Evolutionary conservation across 73 alveolate species (phyloP).

Genomic region (Paramecium tetraurelia): DNA sequence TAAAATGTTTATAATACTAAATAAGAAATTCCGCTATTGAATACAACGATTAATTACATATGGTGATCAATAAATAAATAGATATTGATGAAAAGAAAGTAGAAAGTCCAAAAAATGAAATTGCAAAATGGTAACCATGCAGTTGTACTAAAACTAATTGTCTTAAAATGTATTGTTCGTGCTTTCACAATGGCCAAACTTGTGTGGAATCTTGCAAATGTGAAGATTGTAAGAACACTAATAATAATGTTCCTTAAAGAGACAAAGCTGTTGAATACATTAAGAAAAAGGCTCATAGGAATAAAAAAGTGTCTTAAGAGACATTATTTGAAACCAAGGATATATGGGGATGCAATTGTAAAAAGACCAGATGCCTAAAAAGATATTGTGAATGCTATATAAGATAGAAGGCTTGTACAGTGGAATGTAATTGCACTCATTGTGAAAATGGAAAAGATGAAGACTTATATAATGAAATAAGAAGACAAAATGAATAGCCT

Average conservation of each 20-base stretch:
- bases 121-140: conserved; percentile 39
- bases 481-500: not conserved
- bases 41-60: not conserved
- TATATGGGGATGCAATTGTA: conserved; percentile 45
- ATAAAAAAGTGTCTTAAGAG: conserved; percentile 16
- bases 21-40: conserved; percentile 10
- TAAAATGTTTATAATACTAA: not conserved
- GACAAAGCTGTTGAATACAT: not conserved
- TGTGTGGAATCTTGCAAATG: not conserved
- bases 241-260: not conserved
- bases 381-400: conserved; percentile 39
- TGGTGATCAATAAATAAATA: not conserved
- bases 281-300: conserved; percentile 33
- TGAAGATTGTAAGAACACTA: conserved; percentile 20
- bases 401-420: not conserved
- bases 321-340: conserved; percentile 21
- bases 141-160: conserved; percentile 46
- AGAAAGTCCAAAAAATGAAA: not conserved
- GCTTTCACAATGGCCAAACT: not conserved
- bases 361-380: conserved; percentile 1
- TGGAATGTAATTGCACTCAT: conserved; percentile 28
- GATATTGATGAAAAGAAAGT: not conserved
- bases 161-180: conserved; percentile 46
- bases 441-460: conserved; percentile 54
- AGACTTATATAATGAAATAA: conserved; percentile 28